Conservation (phyloP, 148 eudicot genomes). For the Vaccinium vitisidaea region DNA sequence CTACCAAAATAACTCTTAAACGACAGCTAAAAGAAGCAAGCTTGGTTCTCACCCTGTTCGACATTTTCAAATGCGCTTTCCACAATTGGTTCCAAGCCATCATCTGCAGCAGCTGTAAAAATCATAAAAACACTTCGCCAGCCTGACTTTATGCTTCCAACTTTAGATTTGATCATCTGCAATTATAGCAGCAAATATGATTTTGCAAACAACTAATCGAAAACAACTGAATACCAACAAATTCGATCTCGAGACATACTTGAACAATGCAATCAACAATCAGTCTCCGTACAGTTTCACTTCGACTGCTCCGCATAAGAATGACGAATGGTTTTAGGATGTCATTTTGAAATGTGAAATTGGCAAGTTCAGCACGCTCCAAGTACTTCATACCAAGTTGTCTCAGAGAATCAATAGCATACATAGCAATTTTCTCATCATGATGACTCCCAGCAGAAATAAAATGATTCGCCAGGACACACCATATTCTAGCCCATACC, state of each 20-base stretch:
- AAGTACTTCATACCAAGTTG: slow-evolving; percentile 97
- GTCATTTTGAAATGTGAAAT: slow-evolving; percentile 96
- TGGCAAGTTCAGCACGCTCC: slow-evolving; percentile 91
- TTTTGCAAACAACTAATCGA: not conserved
- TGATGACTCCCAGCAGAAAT: slow-evolving; percentile 96
- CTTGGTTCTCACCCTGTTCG: slow-evolving; percentile 72
- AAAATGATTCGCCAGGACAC: slow-evolving; percentile 91
- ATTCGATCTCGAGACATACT: slow-evolving; percentile 41
- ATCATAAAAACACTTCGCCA: slow-evolving; percentile 99
- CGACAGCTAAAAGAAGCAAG: slow-evolving; percentile 9
- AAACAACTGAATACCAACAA: not conserved
- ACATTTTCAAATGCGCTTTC: slow-evolving; percentile 99
- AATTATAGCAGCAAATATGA: slow-evolving; percentile 14
- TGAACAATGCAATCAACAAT: slow-evolving; percentile 99
- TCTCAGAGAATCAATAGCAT: slow-evolving; percentile 94
- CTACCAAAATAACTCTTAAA: not conserved
- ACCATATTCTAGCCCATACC: slow-evolving; percentile 99
- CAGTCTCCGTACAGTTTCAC: slow-evolving; percentile 78
- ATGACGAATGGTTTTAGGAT: slow-evolving; percentile 95
- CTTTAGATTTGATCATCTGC: slow-evolving; percentile 98
- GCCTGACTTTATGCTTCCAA: slow-evolving; percentile 96
- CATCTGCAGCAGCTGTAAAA: slow-evolving; percentile 98
- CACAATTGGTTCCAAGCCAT: slow-evolving; percentile 89
- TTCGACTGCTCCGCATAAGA: slow-evolving; percentile 88
- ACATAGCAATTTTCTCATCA: slow-evolving; percentile 98